Base-by-base conservation (phyloP, 495 filamentous ascomycete species). In the Hypoxylon crocopeplum region DNA sequence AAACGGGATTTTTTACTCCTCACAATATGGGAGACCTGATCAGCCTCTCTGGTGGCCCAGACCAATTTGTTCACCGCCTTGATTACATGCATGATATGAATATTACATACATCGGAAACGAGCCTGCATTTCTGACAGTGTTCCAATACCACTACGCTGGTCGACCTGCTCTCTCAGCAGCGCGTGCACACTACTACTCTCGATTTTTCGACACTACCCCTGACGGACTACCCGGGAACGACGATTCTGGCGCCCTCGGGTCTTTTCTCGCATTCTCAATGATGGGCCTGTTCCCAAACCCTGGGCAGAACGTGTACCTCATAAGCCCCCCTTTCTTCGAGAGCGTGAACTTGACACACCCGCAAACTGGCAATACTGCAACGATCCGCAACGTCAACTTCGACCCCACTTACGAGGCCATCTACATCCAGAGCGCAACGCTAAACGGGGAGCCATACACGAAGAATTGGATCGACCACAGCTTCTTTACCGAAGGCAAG, bases 281-380 rank as follows among this genome's bases (percentile, higher is more conserved):
- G 86, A 82, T 89, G 68, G 89, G 89, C 2, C 69, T 91, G 0
- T 92, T 88, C 71, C 89, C 89, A 0, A 86, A 89, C 19, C 84
- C 87, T 0, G 89, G 88, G 4, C 88, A 91, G 64, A 72, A 90
- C 62, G 87, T 91, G 0, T 91, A 92, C 52, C 76, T 92, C 5
- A 88, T 91, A 46, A 88, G 74, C 5, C 76, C 85, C 3, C 86
- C 86, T 0, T 88, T 80, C 64, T 91, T 91, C 68, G 81, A 85
- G 64, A 71, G 77, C 41, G 77, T 90, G 7, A 87, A 82, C 55
- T 78, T 90, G 33, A 85, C 76, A 5, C 82, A 82, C 47, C 82
- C 83, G 2, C 34, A 86, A 1, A 91, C 87, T 0, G 78, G 79
- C 34, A 81, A 82, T 27, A 87, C 78, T 1, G 88, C 89, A 2